Percentiles rank a stretch among this genome's conserved stretches.
phyloP scores from a whole-genome alignment of 2,329 filamentous ascomycete genomes.

The Aspergillus melleus region DNA sequence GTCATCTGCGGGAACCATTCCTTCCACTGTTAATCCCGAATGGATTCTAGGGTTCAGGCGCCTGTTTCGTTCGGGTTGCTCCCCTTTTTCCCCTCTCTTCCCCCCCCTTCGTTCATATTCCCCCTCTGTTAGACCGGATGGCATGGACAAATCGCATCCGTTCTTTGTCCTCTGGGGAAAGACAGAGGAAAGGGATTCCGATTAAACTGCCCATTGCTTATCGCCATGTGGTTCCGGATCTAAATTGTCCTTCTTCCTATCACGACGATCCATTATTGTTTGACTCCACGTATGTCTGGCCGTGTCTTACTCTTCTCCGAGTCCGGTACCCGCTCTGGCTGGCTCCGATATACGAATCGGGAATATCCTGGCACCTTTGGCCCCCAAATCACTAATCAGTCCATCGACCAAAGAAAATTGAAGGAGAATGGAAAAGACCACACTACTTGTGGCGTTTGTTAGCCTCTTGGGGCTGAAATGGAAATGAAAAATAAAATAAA shows the following conservation, averaged over 20 bases:
- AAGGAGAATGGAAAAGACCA: conserved; percentile 3
- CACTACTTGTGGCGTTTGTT: conserved; percentile 11
- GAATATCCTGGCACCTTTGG: conserved; percentile 10
- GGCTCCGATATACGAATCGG: conserved; percentile 14
- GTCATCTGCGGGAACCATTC: neutral
- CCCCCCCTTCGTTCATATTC: neutral
- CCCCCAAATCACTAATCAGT: conserved; percentile 17
- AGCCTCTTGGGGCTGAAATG: conserved; percentile 21
- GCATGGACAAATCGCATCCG: neutral
- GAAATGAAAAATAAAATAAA: neutral
- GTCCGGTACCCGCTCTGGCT: conserved; percentile 9
- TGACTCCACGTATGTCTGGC: conserved; percentile 18
- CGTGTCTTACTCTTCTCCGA: conserved; percentile 8
- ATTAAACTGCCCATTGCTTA: conserved; percentile 17
- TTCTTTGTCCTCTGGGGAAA: neutral
- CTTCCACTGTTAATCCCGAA: neutral
- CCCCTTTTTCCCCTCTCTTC: neutral
- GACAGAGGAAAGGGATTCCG: neutral
- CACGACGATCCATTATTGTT: conserved; percentile 17
- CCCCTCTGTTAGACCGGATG: neutral
- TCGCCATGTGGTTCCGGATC: conserved; percentile 25
- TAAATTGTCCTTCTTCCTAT: conserved; percentile 13
- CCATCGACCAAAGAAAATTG: neutral
- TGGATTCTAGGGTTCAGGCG: neutral
- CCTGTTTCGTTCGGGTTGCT: neutral